Percentiles rank a stretch among this genome's conserved stretches.
Conservation (phyloP, 169 alveolate genomes). For the Hepatocystis sp. region DNA sequence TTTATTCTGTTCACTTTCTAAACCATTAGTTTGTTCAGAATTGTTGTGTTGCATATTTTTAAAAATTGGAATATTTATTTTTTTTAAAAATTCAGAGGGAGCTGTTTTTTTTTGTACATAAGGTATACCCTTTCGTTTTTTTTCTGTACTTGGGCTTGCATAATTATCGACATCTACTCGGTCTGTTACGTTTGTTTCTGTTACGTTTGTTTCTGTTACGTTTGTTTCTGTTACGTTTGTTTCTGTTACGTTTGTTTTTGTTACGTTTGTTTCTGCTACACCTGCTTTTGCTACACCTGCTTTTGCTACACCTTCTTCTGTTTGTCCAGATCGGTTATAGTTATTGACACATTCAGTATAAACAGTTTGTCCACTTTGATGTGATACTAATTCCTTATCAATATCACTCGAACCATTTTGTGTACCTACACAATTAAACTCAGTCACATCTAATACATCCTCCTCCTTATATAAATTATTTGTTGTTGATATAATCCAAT, state of each 20-base stretch:
- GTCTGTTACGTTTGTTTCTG: not conserved
- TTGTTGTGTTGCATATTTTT: not conserved
- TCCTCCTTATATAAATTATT: not conserved
- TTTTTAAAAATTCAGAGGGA: constrained; percentile 15
- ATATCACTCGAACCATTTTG: too few species aligned
- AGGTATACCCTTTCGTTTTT: not conserved
- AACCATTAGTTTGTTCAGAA: not conserved
- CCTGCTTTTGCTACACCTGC: too few species aligned
- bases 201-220: not conserved
- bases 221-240: not conserved
- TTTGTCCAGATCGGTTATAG: too few species aligned
- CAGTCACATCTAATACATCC: constrained; percentile 57
- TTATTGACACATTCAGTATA: too few species aligned
- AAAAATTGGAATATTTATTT: constrained; percentile 9
- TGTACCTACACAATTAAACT: constrained; percentile 19
- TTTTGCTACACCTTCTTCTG: too few species aligned
- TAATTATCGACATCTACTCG: not conserved
- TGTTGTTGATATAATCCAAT: constrained; percentile 31
- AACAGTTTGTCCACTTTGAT: not conserved
- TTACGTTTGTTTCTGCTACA: not conserved
- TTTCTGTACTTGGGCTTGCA: not conserved
- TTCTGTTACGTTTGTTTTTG: not conserved
- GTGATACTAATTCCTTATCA: not conserved
- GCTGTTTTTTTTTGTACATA: constrained; percentile 13
- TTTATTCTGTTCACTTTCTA: not conserved